Evolutionary conservation across 331 rosid genomes (phyloP), one percentile per base, ranked within the genome.

Genomic region (Saraca asoca): DNA sequence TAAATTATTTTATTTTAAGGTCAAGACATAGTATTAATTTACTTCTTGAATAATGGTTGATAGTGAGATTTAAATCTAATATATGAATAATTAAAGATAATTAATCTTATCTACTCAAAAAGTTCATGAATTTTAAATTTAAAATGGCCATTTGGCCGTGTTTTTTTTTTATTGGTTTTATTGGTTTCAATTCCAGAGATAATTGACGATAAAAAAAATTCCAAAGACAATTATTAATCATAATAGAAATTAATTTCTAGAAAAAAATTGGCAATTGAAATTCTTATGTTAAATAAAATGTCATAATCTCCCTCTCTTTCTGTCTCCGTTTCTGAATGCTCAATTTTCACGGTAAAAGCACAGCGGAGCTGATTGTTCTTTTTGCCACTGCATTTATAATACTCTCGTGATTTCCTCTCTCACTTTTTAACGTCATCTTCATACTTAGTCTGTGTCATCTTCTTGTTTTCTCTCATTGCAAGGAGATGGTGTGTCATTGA

Each of bases 391-490:
- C 67, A 59, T 63, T 71, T 52, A 59, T 69, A 67, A 33, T 49
- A 59, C 60, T 63, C 81, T 50, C 83, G 87, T 75, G 83, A 78
- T 69, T 66, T 57, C 71, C 75, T 75, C 71, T 74, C 8, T 59
- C 77, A 1, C 42, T 39, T 19, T 12, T 33, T 24, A 24, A 1
- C 31, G 3, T 24, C 31, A 24, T 24, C 31, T 24, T 34, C 53
- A 41, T 70, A 60, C 14, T 55, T 41, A 2, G 18, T 3, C 38
- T 45, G 41, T 43, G 43, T 6, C 42, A 16, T 19, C 20, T 18
- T 58, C 41, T 24, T 9, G 45, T n/a, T 37, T 24, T 56, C 75
- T 41, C 53, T 48, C 73, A 0, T 34, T 50, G 6, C 20, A 50
- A 48, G 58, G 52, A 73, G 59, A 61, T 64, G 79, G 56, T 51